These are phyloP conservation scores for Alternaria tenuissima DNA, from an alignment of 2,329 filamentous ascomycete genomes.

Conservation along the genomic window DNA sequence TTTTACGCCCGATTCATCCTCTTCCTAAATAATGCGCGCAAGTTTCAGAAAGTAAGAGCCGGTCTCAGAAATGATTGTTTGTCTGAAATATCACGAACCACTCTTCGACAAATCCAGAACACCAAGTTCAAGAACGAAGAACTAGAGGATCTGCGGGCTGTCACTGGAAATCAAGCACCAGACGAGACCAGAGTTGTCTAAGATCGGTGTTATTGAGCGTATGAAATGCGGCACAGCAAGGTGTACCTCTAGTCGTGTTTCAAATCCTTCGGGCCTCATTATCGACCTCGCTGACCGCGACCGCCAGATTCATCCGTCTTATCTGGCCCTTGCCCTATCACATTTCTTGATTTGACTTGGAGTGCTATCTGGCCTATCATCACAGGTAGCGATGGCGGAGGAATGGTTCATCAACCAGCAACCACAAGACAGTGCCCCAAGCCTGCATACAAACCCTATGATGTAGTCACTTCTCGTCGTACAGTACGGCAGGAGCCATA, in stretches of 20 bases:
- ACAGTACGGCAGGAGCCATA: not conserved
- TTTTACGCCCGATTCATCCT: not conserved
- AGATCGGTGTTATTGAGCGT: not conserved
- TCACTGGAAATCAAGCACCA: not conserved
- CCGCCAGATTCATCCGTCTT: not conserved
- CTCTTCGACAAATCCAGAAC: not conserved
- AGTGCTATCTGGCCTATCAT: not conserved
- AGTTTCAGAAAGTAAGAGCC: not conserved
- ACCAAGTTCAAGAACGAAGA: not conserved
- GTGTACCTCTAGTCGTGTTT: not conserved
- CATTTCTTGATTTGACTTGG: not conserved
- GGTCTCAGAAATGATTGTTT: not conserved
- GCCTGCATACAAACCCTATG: not conserved
- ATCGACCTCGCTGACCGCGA: not conserved
- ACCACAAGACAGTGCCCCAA: not conserved
- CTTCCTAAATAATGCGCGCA: not conserved
- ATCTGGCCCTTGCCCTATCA: not conserved
- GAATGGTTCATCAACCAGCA: not conserved
- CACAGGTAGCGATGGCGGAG: not conserved
- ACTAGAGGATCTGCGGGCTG: not conserved
- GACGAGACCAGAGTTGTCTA: rapidly evolving
- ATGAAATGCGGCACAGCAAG: not conserved
- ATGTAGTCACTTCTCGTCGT: not conserved
- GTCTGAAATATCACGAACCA: not conserved
- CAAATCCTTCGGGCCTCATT: constrained; percentile 1